Evolutionary conservation across 345 rosid genomes (phyloP).

Genomic region (Jatropha curcas): DNA sequence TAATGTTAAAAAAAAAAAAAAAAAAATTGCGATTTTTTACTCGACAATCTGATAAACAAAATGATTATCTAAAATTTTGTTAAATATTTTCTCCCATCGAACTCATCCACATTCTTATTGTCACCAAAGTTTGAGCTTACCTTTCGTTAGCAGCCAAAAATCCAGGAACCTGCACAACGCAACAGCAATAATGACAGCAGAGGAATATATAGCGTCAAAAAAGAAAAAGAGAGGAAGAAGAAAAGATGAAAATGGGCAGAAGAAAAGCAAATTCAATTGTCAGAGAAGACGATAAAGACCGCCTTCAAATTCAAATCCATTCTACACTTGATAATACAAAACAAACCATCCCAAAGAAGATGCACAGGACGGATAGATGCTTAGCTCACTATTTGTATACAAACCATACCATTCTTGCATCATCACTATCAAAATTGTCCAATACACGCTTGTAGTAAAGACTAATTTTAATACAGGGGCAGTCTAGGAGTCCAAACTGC

Average conservation of each 20-base stretch:
- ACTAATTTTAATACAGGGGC: constrained; percentile 13
- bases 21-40: too few relatives aligned
- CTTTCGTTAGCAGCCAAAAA: background rate
- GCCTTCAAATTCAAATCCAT: constrained; percentile 16
- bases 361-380: constrained; percentile 14
- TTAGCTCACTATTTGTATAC: constrained; percentile 16
- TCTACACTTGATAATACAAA: constrained; percentile 8
- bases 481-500: constrained; percentile 23
- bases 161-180: background rate
- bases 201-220: too few relatives aligned
- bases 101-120: too few relatives aligned
- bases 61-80: too few relatives aligned
- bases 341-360: constrained; percentile 22
- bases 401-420: constrained; percentile 19
- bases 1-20: too few relatives aligned
- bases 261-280: background rate
- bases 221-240: background rate
- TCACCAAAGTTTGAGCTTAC: background rate
- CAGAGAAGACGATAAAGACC: background rate
- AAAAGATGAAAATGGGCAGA: too few relatives aligned
- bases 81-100: too few relatives aligned
- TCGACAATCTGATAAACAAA: too few relatives aligned
- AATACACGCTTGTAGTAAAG: constrained; percentile 18
- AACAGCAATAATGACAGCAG: background rate
- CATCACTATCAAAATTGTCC: constrained; percentile 29